Evolutionary conservation across 331 rosid species (phyloP), one percentile per base, ranked within the genome.

Genomic region (Arachis monticola): DNA sequence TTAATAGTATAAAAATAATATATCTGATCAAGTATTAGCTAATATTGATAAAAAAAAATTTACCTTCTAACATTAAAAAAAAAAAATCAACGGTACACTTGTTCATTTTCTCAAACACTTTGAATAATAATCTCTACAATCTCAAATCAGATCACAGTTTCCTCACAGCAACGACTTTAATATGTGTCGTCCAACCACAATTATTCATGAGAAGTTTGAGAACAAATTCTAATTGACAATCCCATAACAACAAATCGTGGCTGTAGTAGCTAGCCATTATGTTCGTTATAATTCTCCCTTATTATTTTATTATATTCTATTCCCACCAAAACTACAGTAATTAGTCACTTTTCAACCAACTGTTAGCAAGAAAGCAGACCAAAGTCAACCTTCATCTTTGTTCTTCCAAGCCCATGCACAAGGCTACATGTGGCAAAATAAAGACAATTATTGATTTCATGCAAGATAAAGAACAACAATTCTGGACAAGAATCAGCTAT

Each of bases 171-270:
- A 22, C 27, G 27, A 22, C 27, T 22, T 22, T 22, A 22, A 22
- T 22, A 22, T 22, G 27, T 22, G 27, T 22, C 27, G 27, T 22
- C 27, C 27, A 22, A 22, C 27, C 27, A 22, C 27, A 22, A 22
- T 22, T 22, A 22, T 22, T 22, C 27, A 22, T 22, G 27, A 22
- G 27, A 22, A 22, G 27, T 22, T n/a, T 10, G 12, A 65, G 79
- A 72, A 72, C 71, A 76, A 76, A 72, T 81, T 76, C 76, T 13
- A 55, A 66, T 40, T 44, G 76, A 60, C 60, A 77, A 32, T 50
- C 44, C 13, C 67, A 51, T 7, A 59, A 69, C 45, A 9, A 59
- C 63, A 59, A 2, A 66, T 64, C 65, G 50, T 31, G 46, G 5
- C 59, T 22, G 27, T 22, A 67, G 64, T 55, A 44, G 9, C 69